A percentile compares a stretch with the other conserved stretches of the same genome.
Evolutionary conservation across 768 basidiomycete species (phyloP).

Genomic region (Dentipellis fragilis): DNA sequence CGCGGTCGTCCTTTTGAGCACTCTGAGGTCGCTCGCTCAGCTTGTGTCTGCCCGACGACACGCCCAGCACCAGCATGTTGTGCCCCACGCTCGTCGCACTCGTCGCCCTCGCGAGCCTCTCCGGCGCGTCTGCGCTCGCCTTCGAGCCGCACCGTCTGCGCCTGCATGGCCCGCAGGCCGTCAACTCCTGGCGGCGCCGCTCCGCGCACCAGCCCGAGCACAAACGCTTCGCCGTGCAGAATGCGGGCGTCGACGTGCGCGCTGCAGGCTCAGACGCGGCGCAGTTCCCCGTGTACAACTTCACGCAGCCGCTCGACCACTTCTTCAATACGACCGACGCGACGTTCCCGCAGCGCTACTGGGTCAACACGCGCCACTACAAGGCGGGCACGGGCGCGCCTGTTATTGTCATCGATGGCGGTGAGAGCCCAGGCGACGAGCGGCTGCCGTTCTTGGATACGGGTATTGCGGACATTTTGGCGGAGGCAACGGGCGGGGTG

Average conservation of each 20-base stretch:
- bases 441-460: conserved; percentile 34
- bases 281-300: conserved; percentile 55
- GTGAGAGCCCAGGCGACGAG: conserved; percentile 82
- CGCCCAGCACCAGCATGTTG: background rate
- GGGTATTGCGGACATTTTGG: conserved; percentile 77
- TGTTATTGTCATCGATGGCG: conserved; percentile 86
- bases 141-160: background rate
- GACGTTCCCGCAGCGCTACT: conserved; percentile 84
- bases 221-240: conserved; percentile 2
- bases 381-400: conserved; percentile 61
- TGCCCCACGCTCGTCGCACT: background rate
- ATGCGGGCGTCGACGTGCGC: background rate
- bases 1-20: too few relatives aligned
- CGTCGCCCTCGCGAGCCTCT: background rate
- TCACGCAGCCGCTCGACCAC: conserved; percentile 83
- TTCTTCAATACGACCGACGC: conserved; percentile 42
- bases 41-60: too few relatives aligned
- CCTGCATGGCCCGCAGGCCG: conserved; percentile 41
- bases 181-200: conserved; percentile 48
- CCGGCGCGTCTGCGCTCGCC: background rate
- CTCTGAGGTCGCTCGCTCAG: too few relatives aligned
- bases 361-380: conserved; percentile 83
- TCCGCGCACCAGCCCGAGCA: background rate
- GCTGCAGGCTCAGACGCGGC: background rate
- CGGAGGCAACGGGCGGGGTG: conserved; percentile 78